Evolutionary conservation across 2,329 filamentous ascomycete species (phyloP).

Genomic region (Cercospora citrullina): DNA sequence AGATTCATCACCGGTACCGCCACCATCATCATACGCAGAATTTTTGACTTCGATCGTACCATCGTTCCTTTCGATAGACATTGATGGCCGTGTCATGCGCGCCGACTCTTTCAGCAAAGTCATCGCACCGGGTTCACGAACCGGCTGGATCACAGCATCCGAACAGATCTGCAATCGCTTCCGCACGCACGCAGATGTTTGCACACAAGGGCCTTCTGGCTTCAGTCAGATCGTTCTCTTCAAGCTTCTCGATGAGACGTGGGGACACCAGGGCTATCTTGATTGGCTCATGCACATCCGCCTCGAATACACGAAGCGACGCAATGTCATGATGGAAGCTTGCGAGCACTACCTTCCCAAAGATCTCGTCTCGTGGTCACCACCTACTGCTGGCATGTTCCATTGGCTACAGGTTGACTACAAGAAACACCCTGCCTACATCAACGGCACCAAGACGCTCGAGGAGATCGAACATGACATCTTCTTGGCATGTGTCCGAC

Average conservation of each 20-base stretch:
- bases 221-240: conserved; percentile 81
- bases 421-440: conserved; percentile 62
- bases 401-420: conserved; percentile 73
- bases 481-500: conserved; percentile 72
- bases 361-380: conserved; percentile 74
- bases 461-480: conserved; percentile 79
- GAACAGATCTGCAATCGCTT: conserved; percentile 83
- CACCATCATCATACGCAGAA: conserved; percentile 64
- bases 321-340: conserved; percentile 74
- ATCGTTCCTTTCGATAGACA: conserved; percentile 78
- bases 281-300: conserved; percentile 85
- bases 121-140: conserved; percentile 80
- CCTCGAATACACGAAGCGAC: conserved; percentile 74
- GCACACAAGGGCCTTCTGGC: conserved; percentile 81
- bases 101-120: conserved; percentile 95
- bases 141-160: conserved; percentile 89
- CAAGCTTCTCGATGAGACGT: conserved; percentile 88
- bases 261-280: conserved; percentile 89
- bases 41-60: conserved; percentile 75
- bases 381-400: conserved; percentile 92
- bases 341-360: conserved; percentile 75
- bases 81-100: conserved; percentile 82
- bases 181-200: conserved; percentile 77
- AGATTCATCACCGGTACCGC: conserved; percentile 52
- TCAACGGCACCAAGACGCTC: conserved; percentile 49